Evolutionary conservation across 2,329 filamentous ascomycete genomes (phyloP), one percentile per base, ranked within the genome.

Genomic region (Didymella glomerata): DNA sequence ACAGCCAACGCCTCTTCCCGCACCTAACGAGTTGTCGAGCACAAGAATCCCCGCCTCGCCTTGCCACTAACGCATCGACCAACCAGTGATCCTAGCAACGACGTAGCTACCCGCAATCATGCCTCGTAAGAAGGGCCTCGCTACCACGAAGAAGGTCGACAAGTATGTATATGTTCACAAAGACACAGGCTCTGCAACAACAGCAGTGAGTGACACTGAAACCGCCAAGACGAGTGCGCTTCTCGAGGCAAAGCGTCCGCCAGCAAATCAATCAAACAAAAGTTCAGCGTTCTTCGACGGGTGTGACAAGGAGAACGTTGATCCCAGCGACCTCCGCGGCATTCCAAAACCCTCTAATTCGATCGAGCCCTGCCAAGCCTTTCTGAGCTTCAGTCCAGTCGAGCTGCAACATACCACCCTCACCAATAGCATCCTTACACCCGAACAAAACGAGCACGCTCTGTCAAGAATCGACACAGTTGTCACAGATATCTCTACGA

Each of bases 91-190:
- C 66, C 60, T 34, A 44, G 60, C 63, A 40, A 48, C 52, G 40
- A 58, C 60, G 32, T 59, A 57, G 57, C 44, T 54, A 57, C 47
- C 48, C 46, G 60, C 53, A 40, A 47, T n/a, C n/a, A 67, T 64
- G 61, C 66, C 69, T 63, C 64, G 63, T 42, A 65, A 60, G 47
- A 71, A 63, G 54, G 71, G 71, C 51, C 56, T 62, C 45, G 70
- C 70, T 51, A 64, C 55, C 45, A 62, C 65, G 54, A 71, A 63
- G 64, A 66, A 67, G 57, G 46, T 44, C n/a, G 47, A 57, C 6
- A 66, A 57, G 48, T 63, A 68, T 36, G 52, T 61, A 8, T 62
- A 46, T 16, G 25, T 68, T 32, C 50, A 61, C 45, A 57, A 68
- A 2, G 54, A 54, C n/a, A 20, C 36, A 40, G 51, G 42, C 24